Base-by-base conservation (phyloP, 2,329 filamentous ascomycete genomes). In the Penicillium sp. region DNA sequence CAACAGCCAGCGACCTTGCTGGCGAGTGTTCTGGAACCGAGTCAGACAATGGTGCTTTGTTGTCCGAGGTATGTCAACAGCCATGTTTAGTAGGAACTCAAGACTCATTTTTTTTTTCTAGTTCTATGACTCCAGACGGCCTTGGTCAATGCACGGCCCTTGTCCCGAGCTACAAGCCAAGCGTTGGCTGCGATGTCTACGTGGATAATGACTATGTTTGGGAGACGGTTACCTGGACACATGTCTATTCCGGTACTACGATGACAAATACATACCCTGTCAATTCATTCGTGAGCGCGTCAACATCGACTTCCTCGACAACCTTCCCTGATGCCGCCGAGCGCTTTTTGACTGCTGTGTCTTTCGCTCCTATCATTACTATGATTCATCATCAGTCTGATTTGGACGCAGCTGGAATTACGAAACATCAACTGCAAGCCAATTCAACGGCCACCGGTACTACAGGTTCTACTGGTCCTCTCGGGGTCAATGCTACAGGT, bases 311-410 rank as follows among this genome's bases (percentile, higher is more conserved):
- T 23, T 39, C 36, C 9, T 39, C 36, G 9, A 39, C 9, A 2
- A 21, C 36, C 2, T 21, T 39, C 9, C 18, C 36, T 6, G 9
- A 3, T 39, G 36, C 6, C 7, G 10, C 16, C 4, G 10, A 8
- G 5, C 23, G 1, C 2, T 5, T 28, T 15, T 13, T 39, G 36
- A 21, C 36, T 18, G 54, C 47, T 3, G 18, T 48, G 1, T 43
- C 49, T 15, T 39, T 34, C 3, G 29, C 29, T 4, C 29, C 43
- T 21, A 46, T 52, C 46, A 28, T 57, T n/a, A 50, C 46, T 4
- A 36, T 57, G 12, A 6, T 57, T 18, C 49, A 55, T 15, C 52
- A 52, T 18, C 36, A 54, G 26, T 54, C 54, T n/a, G 54, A 57
- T 28, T n/a, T 52, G 38, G 18, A 42, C 9, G 16, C 36, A 16